Percentiles rank a stretch among this genome's conserved stretches.
Evolutionary conservation across 1,284 basidiomycete species (phyloP).

Genomic region (Volvariella surrecta): DNA sequence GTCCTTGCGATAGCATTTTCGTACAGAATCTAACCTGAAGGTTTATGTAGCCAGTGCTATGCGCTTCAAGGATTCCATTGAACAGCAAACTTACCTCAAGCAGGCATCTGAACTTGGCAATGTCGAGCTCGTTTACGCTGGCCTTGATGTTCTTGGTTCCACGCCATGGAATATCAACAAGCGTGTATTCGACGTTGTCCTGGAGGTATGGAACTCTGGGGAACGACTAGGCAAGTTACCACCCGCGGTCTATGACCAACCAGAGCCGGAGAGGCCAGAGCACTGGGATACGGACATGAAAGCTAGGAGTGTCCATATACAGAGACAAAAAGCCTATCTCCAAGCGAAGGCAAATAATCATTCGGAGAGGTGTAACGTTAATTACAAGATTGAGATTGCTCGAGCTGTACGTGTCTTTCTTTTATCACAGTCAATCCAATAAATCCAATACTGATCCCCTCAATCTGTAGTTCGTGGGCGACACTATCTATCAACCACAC

Average conservation of each 20-base stretch:
- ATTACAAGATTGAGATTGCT: constrained; percentile 98
- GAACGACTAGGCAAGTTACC: constrained; percentile 73
- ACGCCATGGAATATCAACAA: constrained; percentile 91
- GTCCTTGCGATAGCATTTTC: constrained; percentile 15
- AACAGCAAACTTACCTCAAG: constrained; percentile 79
- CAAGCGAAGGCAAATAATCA: constrained; percentile 74
- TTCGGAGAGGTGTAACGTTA: constrained; percentile 87
- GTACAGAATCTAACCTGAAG: constrained; percentile 4
- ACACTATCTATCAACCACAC: constrained; percentile 91
- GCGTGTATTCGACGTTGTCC: constrained; percentile 39
- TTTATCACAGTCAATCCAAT: not conserved
- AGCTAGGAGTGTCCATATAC: constrained; percentile 52
- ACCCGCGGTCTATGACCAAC: constrained; percentile 48
- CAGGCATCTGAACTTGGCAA: constrained; percentile 71
- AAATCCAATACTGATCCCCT: not conserved
- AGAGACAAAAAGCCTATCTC: constrained; percentile 52
- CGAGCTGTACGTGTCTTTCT: constrained; percentile 53
- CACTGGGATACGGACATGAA: constrained; percentile 62
- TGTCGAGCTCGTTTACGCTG: constrained; percentile 82
- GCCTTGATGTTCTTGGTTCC: constrained; percentile 84
- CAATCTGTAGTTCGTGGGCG: constrained; percentile 65
- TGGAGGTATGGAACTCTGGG: constrained; percentile 73
- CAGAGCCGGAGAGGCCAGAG: constrained; percentile 59
- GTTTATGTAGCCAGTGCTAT: constrained; percentile 55
- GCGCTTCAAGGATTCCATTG: constrained; percentile 89